Evolutionary conservation across 1,284 basidiomycete species (phyloP), one percentile per base, ranked within the genome.

Genomic region (Pseudozyma pruni): DNA sequence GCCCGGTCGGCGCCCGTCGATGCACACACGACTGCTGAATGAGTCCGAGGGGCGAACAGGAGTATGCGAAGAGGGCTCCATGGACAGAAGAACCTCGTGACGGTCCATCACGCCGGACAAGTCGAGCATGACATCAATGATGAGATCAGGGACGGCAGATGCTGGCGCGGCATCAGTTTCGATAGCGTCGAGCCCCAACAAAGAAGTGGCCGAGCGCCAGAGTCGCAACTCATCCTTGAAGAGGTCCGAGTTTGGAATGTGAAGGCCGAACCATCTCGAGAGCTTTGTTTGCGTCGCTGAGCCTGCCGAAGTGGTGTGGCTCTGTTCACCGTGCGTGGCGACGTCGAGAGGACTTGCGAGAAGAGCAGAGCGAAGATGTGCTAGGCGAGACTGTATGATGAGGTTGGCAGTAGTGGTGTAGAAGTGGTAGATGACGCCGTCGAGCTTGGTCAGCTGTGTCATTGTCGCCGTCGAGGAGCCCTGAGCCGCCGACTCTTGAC

Each of bases 41-140:
- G 25, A 20, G 25, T 25, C 13, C 3, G 44, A 19, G 29, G 29
- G 11, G 25, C 22, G 47, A 29, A 23, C n/a, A 49, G 14, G 38
- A 35, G 13, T 31, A 10, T 8, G 25, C n/a, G 50, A 33, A 17
- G 42, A 23, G 20, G 29, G 45, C 35, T 13, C 17, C 32, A 8
- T 45, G 33, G 58, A 8, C 8, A 69, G 53, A 16, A 61, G 35
- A 19, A 66, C 44, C 14, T 57, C 32, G 27, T 66, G 68, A 9
- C 23, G 38, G 9, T 61, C 53, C 16, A 61, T 38, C 14, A 71
- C 54, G 25, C 16, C 38, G 14, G 69, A 62, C 8, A 75, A 68
- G 52, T 83, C 83, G 34, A 84, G 74, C 19, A 83, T 43, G 43
- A 83, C 66, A 27, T 83, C 81, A 27, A 84, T 48, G 45, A 82